These are phyloP conservation scores for Catenaria anguillulae DNA, from an alignment of 371 early-diverging fungal species.

Conservation along the genomic window DNA sequence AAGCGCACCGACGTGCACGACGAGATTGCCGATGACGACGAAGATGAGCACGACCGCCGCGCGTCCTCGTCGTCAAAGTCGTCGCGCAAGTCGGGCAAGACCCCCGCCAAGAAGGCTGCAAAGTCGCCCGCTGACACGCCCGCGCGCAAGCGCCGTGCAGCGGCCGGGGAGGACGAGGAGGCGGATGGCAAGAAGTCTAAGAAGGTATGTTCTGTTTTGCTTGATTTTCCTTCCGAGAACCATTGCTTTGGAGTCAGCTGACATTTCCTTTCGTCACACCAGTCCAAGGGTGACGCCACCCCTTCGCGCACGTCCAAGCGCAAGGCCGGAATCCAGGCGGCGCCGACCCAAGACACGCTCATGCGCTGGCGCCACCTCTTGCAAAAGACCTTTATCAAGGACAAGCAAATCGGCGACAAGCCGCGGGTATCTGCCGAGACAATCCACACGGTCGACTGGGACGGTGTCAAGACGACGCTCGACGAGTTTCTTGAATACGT, in stretches of 20 bases:
- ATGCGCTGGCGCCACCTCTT: neutral
- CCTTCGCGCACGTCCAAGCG: neutral
- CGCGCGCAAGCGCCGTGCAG: neutral
- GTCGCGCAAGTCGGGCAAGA: neutral
- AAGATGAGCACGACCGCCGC: neutral
- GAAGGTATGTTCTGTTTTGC: neutral
- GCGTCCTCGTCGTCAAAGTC: neutral
- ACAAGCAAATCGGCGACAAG: neutral
- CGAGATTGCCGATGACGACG: neutral
- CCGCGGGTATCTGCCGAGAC: neutral
- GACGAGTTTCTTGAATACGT: neutral
- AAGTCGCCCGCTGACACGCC: neutral
- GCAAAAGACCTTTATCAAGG: constrained; percentile 1
- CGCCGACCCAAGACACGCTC: neutral
- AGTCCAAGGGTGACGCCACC: neutral
- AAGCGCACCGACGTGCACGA: neutral
- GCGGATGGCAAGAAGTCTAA: neutral
- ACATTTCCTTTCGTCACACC: neutral
- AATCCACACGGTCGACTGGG: neutral
- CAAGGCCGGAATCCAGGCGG: neutral
- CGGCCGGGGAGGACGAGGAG: neutral
- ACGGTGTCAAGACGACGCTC: neutral
- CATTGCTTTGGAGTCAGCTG: neutral
- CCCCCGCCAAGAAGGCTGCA: neutral
- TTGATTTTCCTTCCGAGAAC: neutral